phyloP scores from a whole-genome alignment of 1,139 yeast species.

The Barnettozyma hawaiiensis region DNA sequence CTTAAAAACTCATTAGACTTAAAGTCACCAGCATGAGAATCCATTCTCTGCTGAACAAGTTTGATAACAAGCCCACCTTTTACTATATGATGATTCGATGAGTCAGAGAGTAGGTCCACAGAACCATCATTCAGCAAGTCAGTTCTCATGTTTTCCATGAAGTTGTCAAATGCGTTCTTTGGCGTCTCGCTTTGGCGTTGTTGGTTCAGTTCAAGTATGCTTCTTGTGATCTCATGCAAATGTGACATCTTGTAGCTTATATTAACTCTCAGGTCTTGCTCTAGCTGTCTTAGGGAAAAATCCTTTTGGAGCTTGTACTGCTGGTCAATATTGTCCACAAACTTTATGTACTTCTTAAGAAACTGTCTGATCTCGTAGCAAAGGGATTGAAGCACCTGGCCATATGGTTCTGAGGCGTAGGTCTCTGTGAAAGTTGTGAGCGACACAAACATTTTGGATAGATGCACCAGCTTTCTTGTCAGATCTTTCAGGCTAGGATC shows the following conservation, averaged over 20 bases:
- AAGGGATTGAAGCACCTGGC: constrained; percentile 69
- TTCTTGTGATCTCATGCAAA: constrained; percentile 48
- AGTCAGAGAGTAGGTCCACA: constrained; percentile 46
- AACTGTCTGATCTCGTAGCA: constrained; percentile 54
- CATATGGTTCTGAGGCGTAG: constrained; percentile 52
- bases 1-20: constrained; percentile 47
- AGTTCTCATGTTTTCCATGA: constrained; percentile 37
- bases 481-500: constrained; percentile 72
- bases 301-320: constrained; percentile 41
- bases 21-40: constrained; percentile 61
- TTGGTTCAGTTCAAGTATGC: constrained; percentile 40
- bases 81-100: constrained; percentile 48
- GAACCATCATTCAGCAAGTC: constrained; percentile 40
- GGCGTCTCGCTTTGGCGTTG: constrained; percentile 25
- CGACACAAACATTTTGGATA: constrained; percentile 59
- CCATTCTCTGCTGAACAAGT: constrained; percentile 54
- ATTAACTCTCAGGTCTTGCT: constrained; percentile 33
- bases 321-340: constrained; percentile 49
- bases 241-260: constrained; percentile 42
- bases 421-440: constrained; percentile 49
- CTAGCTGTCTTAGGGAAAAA: constrained; percentile 46
- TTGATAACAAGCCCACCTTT: constrained; percentile 66
- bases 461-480: constrained; percentile 53
- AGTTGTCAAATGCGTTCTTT: constrained; percentile 27
- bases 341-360: constrained; percentile 40